Base-by-base conservation (phyloP, 768 basidiomycete species). In the Mycena epipterygia region DNA sequence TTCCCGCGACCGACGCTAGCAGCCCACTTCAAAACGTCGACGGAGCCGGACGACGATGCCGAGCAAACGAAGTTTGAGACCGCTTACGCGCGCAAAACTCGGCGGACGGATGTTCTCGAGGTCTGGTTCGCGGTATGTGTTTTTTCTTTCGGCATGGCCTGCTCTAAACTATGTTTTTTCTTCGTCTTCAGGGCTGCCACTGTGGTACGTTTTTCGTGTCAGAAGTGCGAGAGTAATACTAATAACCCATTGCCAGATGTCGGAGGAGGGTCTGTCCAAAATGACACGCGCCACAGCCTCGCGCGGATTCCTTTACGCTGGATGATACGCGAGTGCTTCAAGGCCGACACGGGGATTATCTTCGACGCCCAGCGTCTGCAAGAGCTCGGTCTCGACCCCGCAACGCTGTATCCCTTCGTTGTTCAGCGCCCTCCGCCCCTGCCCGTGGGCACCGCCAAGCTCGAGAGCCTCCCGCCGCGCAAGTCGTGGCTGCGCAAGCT, bases 311-410 rank as follows among this genome's bases (percentile, higher is more conserved):
- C 89, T 4, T 83, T 91, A 3, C 84, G 86, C 2, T 91, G 93
- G 93, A 92, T 94, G 91, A 80, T 94, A 33, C 88, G 92, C 35
- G 89, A 93, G 74, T 89, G 87, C 73, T 91, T 93, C 85, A 85
- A 85, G 64, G 77, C 87, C n/a, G n/a, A n/a, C n/a, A n/a, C n/a
- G n/a, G n/a, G n/a, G n/a, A n/a, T n/a, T n/a, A n/a, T n/a, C n/a
- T n/a, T n/a, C n/a, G n/a, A n/a, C n/a, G n/a, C n/a, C n/a, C n/a
- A n/a, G n/a, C n/a, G n/a, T n/a, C n/a, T 12, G 81, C 89, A 0
- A 13, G 77, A 81, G 23, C 81, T 90, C 23, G 89, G 90, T 0
- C 74, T 91, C 59, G 87, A 90, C 60, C 84, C 84, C 0, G 58
- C 78, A 60, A 84, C 79, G 30, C 84, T 91, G 32, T 84, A 85